These are phyloP conservation scores for Blepharisma undulans DNA, from an alignment of 169 alveolate species.

Conservation along the genomic window DNA sequence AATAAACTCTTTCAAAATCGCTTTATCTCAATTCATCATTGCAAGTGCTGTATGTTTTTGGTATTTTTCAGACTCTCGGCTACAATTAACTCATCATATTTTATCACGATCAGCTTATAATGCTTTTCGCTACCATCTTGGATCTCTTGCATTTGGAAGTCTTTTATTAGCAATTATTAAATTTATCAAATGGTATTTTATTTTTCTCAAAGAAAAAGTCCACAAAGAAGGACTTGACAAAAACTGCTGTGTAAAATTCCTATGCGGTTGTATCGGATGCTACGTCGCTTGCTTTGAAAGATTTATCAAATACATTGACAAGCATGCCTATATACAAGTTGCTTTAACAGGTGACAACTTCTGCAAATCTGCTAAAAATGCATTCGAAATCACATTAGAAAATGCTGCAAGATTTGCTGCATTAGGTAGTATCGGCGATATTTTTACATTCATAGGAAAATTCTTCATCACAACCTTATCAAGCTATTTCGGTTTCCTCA, in stretches of 20 bases:
- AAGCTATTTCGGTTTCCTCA: not conserved
- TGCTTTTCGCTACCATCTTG: conserved; percentile 85
- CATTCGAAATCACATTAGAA: conserved; percentile 78
- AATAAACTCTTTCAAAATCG: conserved; percentile 83
- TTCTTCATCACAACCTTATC: not conserved
- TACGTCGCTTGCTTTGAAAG: conserved; percentile 82
- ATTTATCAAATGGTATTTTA: conserved; percentile 68
- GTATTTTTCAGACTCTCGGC: conserved; percentile 68
- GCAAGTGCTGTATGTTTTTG: conserved; percentile 87
- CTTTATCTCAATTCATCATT: conserved; percentile 80
- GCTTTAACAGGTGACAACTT: conserved; percentile 82
- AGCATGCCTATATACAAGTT: conserved; percentile 89
- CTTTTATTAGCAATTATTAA: conserved; percentile 85
- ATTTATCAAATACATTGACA: conserved; percentile 84
- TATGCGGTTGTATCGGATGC: conserved; percentile 68
- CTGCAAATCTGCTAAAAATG: conserved; percentile 87
- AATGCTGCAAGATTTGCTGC: conserved; percentile 61
- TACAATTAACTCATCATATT: conserved; percentile 66
- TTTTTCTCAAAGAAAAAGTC: not conserved
- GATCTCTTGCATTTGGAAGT: conserved; percentile 90
- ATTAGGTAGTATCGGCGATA: conserved; percentile 21
- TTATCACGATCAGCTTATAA: conserved; percentile 68
- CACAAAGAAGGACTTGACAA: conserved; percentile 11
- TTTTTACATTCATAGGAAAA: conserved; percentile 19
- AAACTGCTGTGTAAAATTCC: not conserved